Evolutionary conservation across 352 stramenopile species (phyloP), one percentile per base, ranked within the genome.

Genomic region (Pythium aristosporum): DNA sequence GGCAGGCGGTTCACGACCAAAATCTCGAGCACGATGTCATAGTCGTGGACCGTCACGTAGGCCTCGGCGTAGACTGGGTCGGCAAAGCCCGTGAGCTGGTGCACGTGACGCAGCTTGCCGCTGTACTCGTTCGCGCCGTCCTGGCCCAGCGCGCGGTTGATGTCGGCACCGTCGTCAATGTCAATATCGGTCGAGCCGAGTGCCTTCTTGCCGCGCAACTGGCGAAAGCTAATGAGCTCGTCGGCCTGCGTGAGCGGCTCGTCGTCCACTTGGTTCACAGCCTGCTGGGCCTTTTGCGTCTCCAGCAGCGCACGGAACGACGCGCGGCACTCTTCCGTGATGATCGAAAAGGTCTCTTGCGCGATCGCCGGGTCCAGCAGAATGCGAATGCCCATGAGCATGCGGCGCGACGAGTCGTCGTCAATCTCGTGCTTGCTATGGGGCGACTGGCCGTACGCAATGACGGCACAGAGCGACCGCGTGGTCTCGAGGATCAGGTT

Each of bases 31-130:
- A 99, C 89, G 79, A 99, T 99, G 80, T 99, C 98, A 74, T 99
- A 99, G 68, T 99, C 97, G 72, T 99, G 98, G 21, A 99, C 97
- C 20, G 96, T 99, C n/a, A 99, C 96, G 62, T 97, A 97, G 15
- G 98, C 97, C 77, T 99, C 98, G 21, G 96, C 97, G 76, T 99
- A 99, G 50, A 99, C 97, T 2, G 97, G 96, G 76, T 99, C 98
- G 20, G 96, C 96, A 77, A 99, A 99, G 50, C 98, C 98, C 72
- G 94, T 99, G 41, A 99, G 85, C 78, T 99, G 98, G 75, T 99
- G 98, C 58, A 99, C 95, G 74, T 99, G 96, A 36, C 86, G 91
- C 55, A 99, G 83, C 66, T 98, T 96, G 69, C 87, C 92, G 39
- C 80, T 88, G 74, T 94, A 95, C 68, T 92, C 83, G 61, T 91